Evolutionary conservation across 2,329 filamentous ascomycete species (phyloP).

Genomic region (Simplicillium sp.): DNA sequence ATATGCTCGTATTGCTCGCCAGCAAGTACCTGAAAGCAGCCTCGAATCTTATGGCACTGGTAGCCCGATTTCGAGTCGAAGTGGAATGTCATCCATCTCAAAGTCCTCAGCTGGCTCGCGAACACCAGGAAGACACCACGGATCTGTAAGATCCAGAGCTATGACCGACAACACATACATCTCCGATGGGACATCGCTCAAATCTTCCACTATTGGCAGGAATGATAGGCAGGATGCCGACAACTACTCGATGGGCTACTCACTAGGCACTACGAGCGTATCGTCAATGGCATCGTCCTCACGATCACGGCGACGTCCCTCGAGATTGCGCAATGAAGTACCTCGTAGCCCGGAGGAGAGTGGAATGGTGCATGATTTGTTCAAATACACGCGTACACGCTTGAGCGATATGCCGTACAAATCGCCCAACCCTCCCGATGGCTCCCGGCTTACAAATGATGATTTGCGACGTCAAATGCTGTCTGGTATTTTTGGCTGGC

Average conservation of each 20-base stretch:
- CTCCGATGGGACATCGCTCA: conserved; percentile 48
- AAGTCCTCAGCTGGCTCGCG: conserved; percentile 46
- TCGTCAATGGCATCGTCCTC: conserved; percentile 37
- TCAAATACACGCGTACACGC: conserved; percentile 74
- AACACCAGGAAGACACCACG: conserved; percentile 37
- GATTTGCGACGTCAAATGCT: conserved; percentile 87
- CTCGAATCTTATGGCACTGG: conserved; percentile 52
- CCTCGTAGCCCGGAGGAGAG: conserved; percentile 65
- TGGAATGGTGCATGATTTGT: conserved; percentile 64
- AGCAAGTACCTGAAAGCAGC: conserved; percentile 53
- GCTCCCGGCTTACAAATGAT: conserved; percentile 58
- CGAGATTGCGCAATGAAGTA: conserved; percentile 71
- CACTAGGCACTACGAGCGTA: conserved; percentile 23
- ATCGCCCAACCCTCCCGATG: conserved; percentile 50
- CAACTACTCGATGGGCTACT: conserved; percentile 41
- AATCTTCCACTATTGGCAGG: conserved; percentile 21
- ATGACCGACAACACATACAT: conserved; percentile 59
- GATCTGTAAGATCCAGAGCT: conserved; percentile 42
- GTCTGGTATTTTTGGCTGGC: conserved; percentile 90
- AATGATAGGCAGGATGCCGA: conserved; percentile 32
- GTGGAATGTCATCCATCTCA: conserved; percentile 50
- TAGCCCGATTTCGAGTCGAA: conserved; percentile 57
- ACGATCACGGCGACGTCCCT: conserved; percentile 41
- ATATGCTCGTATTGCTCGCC: conserved; percentile 63
- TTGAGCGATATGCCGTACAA: conserved; percentile 78